Evolutionary conservation across 2,329 filamentous ascomycete genomes (phyloP), one percentile per base, ranked within the genome.

Genomic region (Exophiala alcalophila): DNA sequence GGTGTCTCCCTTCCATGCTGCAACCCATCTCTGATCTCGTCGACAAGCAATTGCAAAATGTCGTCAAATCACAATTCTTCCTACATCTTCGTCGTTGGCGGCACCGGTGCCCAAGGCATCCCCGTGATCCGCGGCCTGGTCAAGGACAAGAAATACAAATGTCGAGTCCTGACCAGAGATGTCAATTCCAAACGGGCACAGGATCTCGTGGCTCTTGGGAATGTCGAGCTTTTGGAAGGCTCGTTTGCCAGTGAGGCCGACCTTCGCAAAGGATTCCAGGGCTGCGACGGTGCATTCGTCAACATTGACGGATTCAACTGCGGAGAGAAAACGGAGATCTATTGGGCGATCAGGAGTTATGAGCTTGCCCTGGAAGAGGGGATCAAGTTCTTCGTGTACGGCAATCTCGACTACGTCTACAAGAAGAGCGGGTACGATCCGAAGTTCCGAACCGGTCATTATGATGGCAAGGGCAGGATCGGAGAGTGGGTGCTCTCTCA

Each of bases 271-370:
- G 70, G 68, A 0, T 71, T 74, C 52, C 52, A 54, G 7, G 70
- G 67, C 4, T 69, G 67, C 32, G 65, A 68, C 50, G 69, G 67
- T n/a, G 72, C 72, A 3, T 77, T 72, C 49, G 61, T 78, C 33
- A 78, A 78, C 53, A 70, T 74, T 28, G 74, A 77, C 49, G 71
- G 72, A 10, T 76, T 76, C 57, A 75, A 73, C 45, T 61, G 61
- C 16, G 74, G 73, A 23, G 73, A 76, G 57, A 76, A 76, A 53
- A 64, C 64, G 0, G 73, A 77, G 55, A 67, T 67, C 2, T 77
- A 64, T 54, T 77, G 60, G 60, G 59, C 57, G 2, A 62, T 65
- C 9, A 57, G 64, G n/a, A 36, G 47, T 4, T 66, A 65, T 39
- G 62, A 67, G 49, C 45, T 67, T 2, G 64, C 65, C 1, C 27